Base-by-base conservation (phyloP, 495 filamentous ascomycete species). In the Cetradonia linearis region DNA sequence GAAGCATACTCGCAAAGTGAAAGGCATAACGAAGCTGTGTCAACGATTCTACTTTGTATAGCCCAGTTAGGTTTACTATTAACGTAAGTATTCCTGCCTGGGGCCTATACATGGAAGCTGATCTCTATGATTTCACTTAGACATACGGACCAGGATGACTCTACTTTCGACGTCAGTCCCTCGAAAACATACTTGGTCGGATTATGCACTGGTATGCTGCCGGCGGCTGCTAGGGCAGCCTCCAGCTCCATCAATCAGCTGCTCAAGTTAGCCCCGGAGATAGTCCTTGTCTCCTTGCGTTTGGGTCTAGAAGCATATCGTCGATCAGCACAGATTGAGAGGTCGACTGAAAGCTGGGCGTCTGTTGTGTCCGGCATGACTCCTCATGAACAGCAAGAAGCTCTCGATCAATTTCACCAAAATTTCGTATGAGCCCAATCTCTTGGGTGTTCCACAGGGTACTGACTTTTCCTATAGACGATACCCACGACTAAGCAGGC, bases 261-360 rank as follows among this genome's bases (percentile, higher is more conserved):
- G 23, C 50, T 63, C n/a, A 33, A 38, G 30, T 40, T 63, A 30
- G 63, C 60, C 33, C 60, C 60, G 8, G 60, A 65, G 25, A 46
- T 59, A 9, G 63, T 62, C 14, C 34, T 56, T 13, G 34, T 65
- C 16, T 57, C 63, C 0, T 48, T 65, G 28, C 60, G 56, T 27
- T 31, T 62, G 40, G 60, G 54, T 28, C 25, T 62, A 13, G 60
- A 62, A 55, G 55, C 55, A 25, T 25, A 34, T 28, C 60, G 47
- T 4, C 53, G 60, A 20, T 57, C 60, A 31, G 40, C 31, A 3
- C 60, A 62, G 42, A 56, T 62, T 10, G 60, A 62, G 18, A 25
- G 14, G 13, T 62, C 57, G 7, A 63, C 64, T 1, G 60, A 73
- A 25, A 73, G 65, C 37, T 79, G 76, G 77, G 75, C 77, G 2